phyloP scores from a whole-genome alignment of 2,329 filamentous ascomycete genomes.

The Penicillium capsulatum region DNA sequence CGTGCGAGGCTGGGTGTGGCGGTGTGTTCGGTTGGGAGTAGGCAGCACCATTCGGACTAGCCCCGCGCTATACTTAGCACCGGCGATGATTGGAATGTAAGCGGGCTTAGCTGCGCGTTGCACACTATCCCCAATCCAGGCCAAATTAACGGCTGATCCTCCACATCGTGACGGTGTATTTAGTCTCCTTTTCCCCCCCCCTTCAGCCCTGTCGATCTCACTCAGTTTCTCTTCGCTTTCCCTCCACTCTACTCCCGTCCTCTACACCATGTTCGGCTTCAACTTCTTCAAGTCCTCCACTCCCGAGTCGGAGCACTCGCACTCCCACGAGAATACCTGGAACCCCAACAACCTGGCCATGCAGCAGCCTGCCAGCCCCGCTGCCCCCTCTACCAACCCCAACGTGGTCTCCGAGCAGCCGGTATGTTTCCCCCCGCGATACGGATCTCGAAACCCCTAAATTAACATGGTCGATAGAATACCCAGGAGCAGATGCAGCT shows the following conservation, averaged over 20 bases:
- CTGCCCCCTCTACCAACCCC: slow-evolving; percentile 24
- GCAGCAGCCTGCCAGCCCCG: slow-evolving; percentile 32
- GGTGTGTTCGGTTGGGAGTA: too few relatives aligned
- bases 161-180: neutral
- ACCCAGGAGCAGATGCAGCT: slow-evolving; percentile 30
- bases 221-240: neutral
- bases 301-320: slow-evolving; percentile 17
- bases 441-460: neutral
- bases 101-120: neutral
- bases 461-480: slow-evolving; percentile 13
- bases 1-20: too few relatives aligned
- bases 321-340: slow-evolving; percentile 23
- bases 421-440: slow-evolving; percentile 20
- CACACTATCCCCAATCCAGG: neutral
- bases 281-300: slow-evolving; percentile 32
- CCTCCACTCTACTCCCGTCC: neutral
- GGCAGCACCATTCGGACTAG: slow-evolving; percentile 21
- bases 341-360: slow-evolving; percentile 32
- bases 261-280: slow-evolving; percentile 31
- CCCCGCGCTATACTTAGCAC: slow-evolving; percentile 15
- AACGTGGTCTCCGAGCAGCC: slow-evolving; percentile 29
- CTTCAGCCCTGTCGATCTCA: too few relatives aligned
- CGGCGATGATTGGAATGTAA: slow-evolving; percentile 6
- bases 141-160: neutral
- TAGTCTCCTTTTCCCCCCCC: neutral